phyloP scores from a whole-genome alignment of 257 asterid species.

The Knoxia roxburghii region DNA sequence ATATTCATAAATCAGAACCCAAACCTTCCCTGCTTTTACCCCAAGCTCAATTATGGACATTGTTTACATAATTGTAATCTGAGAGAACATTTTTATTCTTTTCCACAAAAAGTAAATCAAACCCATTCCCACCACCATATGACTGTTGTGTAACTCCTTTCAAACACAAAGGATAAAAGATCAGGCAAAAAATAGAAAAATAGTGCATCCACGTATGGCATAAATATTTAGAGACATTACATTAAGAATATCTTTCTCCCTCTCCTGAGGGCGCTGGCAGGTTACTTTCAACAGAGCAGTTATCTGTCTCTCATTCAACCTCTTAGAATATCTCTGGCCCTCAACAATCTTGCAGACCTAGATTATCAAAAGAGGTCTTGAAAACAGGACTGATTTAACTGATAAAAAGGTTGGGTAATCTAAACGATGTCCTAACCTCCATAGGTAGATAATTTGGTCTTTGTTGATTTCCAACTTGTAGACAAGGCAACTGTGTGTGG shows the following conservation, averaged over 20 bases:
- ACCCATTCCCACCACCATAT: neutral
- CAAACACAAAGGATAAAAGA: neutral
- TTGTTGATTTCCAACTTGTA: slow-evolving; percentile 89
- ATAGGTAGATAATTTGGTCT: slow-evolving; percentile 88
- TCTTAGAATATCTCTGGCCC: slow-evolving; percentile 92
- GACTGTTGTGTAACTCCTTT: neutral
- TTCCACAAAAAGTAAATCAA: neutral
- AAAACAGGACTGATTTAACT: neutral
- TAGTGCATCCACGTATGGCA: neutral
- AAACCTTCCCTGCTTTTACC: neutral
- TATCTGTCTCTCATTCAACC: slow-evolving; percentile 87
- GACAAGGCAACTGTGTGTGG: slow-evolving; percentile 77
- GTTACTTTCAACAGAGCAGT: slow-evolving; percentile 89
- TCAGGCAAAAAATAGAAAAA: neutral
- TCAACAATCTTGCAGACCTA: slow-evolving; percentile 94
- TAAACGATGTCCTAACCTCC: slow-evolving; percentile 54
- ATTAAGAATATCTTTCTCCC: slow-evolving; percentile 72
- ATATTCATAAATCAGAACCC: too few species aligned
- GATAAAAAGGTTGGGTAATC: neutral
- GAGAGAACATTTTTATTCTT: too few species aligned
- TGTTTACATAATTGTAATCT: neutral
- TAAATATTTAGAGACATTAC: slow-evolving; percentile 18
- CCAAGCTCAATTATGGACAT: neutral
- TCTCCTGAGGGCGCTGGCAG: slow-evolving; percentile 89
- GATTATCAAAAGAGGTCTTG: slow-evolving; percentile 4